phyloP scores from a whole-genome alignment of 73 alveolate species.

The Tetrahymena borealis region DNA sequence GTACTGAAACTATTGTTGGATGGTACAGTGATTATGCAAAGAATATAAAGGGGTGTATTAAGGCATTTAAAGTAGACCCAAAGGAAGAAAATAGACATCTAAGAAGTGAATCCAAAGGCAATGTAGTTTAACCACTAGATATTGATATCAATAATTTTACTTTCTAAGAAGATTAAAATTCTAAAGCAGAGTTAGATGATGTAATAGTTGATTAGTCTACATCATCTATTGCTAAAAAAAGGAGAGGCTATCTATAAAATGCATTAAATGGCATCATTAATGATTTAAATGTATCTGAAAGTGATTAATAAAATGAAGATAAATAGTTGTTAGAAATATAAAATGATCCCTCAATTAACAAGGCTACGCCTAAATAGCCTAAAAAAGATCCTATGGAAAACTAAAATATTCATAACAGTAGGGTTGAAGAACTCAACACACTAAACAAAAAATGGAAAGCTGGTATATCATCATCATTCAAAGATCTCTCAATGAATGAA shows the following conservation, averaged over 20 bases:
- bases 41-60: conserved; percentile 27
- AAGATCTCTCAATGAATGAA: conserved; percentile 12
- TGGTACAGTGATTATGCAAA: conserved; percentile 6
- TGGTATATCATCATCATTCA: conserved; percentile 3
- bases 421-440: conserved; percentile 7
- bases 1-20: conserved; percentile 32
- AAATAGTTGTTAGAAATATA: background rate
- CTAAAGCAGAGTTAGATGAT: background rate
- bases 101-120: conserved; percentile 27
- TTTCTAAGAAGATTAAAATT: background rate
- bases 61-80: conserved; percentile 13
- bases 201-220: background rate
- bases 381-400: conserved; percentile 5
- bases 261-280: background rate
- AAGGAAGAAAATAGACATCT: background rate
- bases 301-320: background rate
- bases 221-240: background rate
- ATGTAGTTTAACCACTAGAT: conserved; percentile 29
- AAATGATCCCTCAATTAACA: background rate
- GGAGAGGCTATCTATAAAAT: background rate
- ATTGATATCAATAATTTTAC: background rate
- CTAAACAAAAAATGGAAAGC: conserved; percentile 29
- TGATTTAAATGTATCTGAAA: background rate
- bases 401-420: background rate
- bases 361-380: no score